These are phyloP conservation scores for Ascoidea asiatica DNA, from an alignment of 805 yeast genomes.

Conservation along the genomic window DNA sequence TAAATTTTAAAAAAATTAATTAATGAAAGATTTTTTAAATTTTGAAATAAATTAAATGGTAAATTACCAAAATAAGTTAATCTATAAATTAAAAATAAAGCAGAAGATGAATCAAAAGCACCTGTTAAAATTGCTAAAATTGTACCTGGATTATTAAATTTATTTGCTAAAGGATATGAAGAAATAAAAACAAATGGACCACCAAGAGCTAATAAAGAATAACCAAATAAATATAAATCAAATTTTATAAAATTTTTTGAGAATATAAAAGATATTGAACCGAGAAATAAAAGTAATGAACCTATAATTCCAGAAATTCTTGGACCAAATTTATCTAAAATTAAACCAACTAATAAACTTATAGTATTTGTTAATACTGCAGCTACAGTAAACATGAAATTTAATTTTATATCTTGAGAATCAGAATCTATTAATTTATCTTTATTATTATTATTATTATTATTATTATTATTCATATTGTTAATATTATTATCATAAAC, in stretches of 20 bases:
- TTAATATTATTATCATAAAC: slow-evolving; percentile 66
- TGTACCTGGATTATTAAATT: slow-evolving; percentile 68
- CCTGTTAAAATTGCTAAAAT: slow-evolving; percentile 78
- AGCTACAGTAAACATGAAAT: slow-evolving; percentile 72
- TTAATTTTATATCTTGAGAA: slow-evolving; percentile 73
- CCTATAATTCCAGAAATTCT: slow-evolving; percentile 68
- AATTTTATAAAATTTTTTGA: slow-evolving; percentile 24
- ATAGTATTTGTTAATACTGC: slow-evolving; percentile 78
- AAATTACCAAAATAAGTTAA: slow-evolving; percentile 23
- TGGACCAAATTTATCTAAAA: slow-evolving; percentile 74
- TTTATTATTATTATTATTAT: slow-evolving; percentile 16
- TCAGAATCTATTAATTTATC: no score
- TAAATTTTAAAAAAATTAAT: slow-evolving; percentile 52
- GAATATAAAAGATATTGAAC: slow-evolving; percentile 25
- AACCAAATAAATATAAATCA: slow-evolving; percentile 69
- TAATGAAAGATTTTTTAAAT: slow-evolving; percentile 22
- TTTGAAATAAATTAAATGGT: slow-evolving; percentile 6
- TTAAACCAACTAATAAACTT: slow-evolving; percentile 71
- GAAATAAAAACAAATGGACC: slow-evolving; percentile 93
- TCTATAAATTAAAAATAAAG: slow-evolving; percentile 66
- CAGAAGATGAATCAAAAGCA: slow-evolving; percentile 91
- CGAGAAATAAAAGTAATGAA: slow-evolving; percentile 40
- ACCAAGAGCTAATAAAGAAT: slow-evolving; percentile 66
- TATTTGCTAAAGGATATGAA: slow-evolving; percentile 78
- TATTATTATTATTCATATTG: slow-evolving; percentile 49